phyloP scores from a whole-genome alignment of 768 basidiomycete genomes.

The Trametes coccinea region DNA sequence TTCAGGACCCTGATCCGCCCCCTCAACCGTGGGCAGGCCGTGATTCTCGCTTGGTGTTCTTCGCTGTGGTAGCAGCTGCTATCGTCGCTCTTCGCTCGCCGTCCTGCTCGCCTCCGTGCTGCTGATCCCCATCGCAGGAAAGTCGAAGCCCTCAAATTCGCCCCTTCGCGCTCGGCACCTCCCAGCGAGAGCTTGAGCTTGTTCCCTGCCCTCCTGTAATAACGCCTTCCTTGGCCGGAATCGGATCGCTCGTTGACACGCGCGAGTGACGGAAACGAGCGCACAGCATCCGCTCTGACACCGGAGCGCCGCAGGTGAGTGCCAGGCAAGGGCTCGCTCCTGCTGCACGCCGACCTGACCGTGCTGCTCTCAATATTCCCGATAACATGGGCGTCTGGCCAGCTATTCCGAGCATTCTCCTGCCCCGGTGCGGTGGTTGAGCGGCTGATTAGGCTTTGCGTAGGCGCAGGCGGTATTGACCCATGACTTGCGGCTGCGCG shows the following conservation, averaged over 20 bases:
- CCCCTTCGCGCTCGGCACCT: neutral
- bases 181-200: constrained; percentile 1
- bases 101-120: neutral
- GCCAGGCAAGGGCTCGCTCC: neutral
- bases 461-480: neutral
- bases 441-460: constrained; percentile 3
- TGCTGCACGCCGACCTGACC: too few relatives aligned
- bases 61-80: neutral
- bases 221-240: neutral
- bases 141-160: neutral
- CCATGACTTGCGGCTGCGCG: neutral
- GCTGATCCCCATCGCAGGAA: neutral
- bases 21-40: neutral
- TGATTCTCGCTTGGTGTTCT: neutral
- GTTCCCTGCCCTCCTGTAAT: neutral
- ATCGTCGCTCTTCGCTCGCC: neutral
- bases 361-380: too few relatives aligned
- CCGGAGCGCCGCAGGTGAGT: constrained; percentile 1
- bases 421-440: neutral
- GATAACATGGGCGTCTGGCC: too few relatives aligned
- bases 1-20: neutral
- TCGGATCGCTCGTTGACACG: neutral
- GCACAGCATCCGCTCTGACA: neutral
- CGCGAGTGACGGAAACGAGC: neutral
- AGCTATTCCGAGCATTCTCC: neutral